phyloP scores from a whole-genome alignment of 2,329 filamentous ascomycete genomes.

The Alternaria arbusti region DNA sequence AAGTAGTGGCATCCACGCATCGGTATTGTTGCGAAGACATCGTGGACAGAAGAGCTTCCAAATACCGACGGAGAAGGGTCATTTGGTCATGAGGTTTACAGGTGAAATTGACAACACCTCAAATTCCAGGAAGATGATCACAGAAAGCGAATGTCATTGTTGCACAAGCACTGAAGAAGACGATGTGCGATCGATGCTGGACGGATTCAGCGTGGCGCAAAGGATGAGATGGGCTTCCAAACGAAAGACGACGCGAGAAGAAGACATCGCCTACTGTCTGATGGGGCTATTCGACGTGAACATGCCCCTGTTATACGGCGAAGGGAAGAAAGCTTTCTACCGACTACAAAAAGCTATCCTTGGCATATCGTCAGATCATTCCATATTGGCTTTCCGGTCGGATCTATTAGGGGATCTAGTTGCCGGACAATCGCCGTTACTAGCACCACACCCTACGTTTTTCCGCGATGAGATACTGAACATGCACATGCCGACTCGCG shows the following conservation, averaged over 20 bases:
- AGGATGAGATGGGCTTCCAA: background rate
- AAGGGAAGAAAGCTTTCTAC: slow-evolving; percentile 25
- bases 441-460: background rate
- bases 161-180: background rate
- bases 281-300: slow-evolving; percentile 25
- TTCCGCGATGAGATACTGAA: background rate
- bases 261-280: slow-evolving; percentile 27
- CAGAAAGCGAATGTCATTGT: background rate
- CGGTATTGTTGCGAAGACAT: background rate
- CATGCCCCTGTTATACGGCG: slow-evolving; percentile 33
- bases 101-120: background rate
- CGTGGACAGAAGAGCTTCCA: background rate
- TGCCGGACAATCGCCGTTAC: background rate
- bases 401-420: background rate
- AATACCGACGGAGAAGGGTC: background rate
- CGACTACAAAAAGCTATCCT: slow-evolving; percentile 27
- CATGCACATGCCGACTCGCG: background rate
- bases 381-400: background rate
- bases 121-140: background rate
- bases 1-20: background rate
- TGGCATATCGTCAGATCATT: background rate
- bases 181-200: background rate
- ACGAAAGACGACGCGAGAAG: slow-evolving; percentile 11
- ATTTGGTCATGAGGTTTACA: too few species aligned
- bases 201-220: background rate